Evolutionary conservation across 2,329 filamentous ascomycete species (phyloP).

Genomic region (Pyrenophora graminea): DNA sequence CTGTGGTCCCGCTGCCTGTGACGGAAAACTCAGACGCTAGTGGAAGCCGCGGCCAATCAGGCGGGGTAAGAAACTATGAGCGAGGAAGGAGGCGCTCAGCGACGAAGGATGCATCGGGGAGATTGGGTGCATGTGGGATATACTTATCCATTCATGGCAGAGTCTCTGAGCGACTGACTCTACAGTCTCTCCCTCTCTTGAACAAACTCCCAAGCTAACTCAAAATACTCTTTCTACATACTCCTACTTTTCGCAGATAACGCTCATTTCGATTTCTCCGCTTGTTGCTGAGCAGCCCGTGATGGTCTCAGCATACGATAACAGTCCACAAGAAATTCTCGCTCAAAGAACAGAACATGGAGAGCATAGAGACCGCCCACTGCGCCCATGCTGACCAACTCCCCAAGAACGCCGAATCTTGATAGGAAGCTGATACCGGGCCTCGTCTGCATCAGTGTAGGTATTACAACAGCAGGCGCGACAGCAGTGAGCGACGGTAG

Average conservation of each 20-base stretch:
- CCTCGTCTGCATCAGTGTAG: slow-evolving; percentile 43
- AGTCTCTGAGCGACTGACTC: no score
- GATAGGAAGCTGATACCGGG: slow-evolving; percentile 29
- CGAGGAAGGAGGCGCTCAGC: background rate
- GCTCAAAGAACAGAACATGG: slow-evolving; percentile 42
- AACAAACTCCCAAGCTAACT: no score
- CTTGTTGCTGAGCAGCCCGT: background rate
- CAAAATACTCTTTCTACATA: no score
- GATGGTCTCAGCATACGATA: slow-evolving; percentile 39
- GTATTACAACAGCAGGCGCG: slow-evolving; percentile 45
- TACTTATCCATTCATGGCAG: no score
- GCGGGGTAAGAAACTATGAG: background rate
- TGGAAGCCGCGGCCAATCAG: slow-evolving; percentile 16
- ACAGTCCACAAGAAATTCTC: slow-evolving; percentile 39
- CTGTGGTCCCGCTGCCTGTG: slow-evolving; percentile 8
- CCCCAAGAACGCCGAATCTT: slow-evolving; percentile 48
- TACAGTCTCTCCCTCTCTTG: no score
- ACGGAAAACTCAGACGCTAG: slow-evolving; percentile 26
- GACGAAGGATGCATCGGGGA: background rate
- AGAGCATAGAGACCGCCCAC: slow-evolving; percentile 44
- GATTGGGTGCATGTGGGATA: no score
- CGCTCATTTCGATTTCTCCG: background rate
- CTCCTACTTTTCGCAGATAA: no score
- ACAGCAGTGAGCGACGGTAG: slow-evolving; percentile 37
- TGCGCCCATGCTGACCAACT: slow-evolving; percentile 46